Base-by-base conservation (phyloP, 192 early-diverging fungal species). In the Kappamyces sp. region DNA sequence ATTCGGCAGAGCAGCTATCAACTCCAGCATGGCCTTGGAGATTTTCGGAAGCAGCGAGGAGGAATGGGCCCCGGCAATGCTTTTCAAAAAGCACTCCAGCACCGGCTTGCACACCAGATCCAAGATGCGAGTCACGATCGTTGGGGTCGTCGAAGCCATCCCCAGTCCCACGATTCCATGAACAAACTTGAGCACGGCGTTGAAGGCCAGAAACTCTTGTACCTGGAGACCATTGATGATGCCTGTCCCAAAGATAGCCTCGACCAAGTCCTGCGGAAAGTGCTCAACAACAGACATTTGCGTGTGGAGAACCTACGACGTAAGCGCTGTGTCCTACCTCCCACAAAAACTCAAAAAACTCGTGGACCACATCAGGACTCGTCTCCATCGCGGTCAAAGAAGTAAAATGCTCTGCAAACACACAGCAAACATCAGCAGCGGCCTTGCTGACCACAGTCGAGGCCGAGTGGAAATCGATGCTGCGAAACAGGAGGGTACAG, bases 301-400 rank as follows among this genome's bases (percentile, higher is more conserved):
- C 34, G 35, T 13, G 2, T 36, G 10, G 12, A 59, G 32, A 10
- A 59, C 34, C 57, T 44, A 59, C 4, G 38, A 0, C 23, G 35
- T 12, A 59, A 47, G 31, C 33, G 46, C 23, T 23, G 23, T 23
- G 15, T 38, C 13, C 34, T 59, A 44, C 43, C 8, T 44, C 9
- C 8, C 9, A 44, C 9, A 44, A 13, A 13, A 44, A 10, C 9
- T 44, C 8, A 44, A 44, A 59, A 15, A 59, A 59, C 43, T 59
- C 57, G 3, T 12, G 13, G n/a, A 59, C 35, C n/a, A 59, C 57
- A 59, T 59, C 57, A 13, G 57, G 39, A 46, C 48, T 59, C 37
- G 46, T 2, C 34, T 34, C 35, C 57, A 59, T 59, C 12, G 37
- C 46, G 23, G 32, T 4, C 33, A 57, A 6, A 6, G 31, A 44